Evolutionary conservation across 176 grass and related monocot species (phyloP).

Genomic region (Triticum timopheevii): DNA sequence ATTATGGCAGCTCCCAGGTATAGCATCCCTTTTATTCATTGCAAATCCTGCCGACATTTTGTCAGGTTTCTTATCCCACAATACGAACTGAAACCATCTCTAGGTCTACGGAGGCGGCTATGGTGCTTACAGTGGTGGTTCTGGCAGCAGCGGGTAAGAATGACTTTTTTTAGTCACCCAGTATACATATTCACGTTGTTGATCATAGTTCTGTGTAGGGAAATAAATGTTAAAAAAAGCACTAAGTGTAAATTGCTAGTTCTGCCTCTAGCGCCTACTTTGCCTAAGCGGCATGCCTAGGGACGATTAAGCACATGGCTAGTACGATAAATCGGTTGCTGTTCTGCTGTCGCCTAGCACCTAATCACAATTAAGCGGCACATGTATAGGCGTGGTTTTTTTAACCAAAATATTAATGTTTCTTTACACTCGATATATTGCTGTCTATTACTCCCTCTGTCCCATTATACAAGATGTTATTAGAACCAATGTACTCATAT

Average conservation of each 20-base stretch:
- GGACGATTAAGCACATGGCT: not conserved
- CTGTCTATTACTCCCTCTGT: not conserved
- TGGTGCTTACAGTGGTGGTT: constrained; percentile 62
- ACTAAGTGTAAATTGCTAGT: not conserved
- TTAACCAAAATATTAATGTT: not conserved
- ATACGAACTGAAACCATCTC: constrained; percentile 37
- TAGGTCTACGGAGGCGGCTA: constrained; percentile 78
- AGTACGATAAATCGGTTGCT: not conserved
- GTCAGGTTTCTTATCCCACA: constrained; percentile 24
- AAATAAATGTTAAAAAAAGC: not conserved
- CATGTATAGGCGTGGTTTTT: not conserved
- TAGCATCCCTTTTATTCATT: constrained; percentile 27
- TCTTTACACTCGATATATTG: not conserved
- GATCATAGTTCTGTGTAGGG: not conserved
- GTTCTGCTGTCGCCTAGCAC: not conserved
- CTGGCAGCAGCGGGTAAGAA: constrained; percentile 78
- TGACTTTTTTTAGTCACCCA: not conserved
- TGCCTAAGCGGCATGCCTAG: not conserved
- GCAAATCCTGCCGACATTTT: not conserved
- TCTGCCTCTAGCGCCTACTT: not conserved
- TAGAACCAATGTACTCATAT: no score
- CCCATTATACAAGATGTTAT: no score
- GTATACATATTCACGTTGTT: not conserved
- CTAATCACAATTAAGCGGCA: not conserved
- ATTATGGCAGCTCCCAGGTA: constrained; percentile 84